These are phyloP conservation scores for Shiraia sp. DNA, from an alignment of 2,329 filamentous ascomycete genomes.

Conservation along the genomic window DNA sequence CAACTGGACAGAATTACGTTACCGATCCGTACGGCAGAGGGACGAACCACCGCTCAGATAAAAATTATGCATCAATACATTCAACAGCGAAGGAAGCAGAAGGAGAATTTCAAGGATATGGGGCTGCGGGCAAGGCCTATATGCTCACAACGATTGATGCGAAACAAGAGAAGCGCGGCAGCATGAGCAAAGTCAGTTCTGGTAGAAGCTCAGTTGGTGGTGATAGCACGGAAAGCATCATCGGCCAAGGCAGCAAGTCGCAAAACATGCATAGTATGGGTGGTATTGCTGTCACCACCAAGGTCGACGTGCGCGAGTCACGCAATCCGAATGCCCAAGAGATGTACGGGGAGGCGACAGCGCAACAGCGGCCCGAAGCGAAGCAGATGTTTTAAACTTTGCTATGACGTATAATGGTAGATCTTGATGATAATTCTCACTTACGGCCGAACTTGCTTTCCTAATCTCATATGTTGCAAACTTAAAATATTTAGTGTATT, in stretches of 20 bases:
- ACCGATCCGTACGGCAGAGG: slow-evolving; percentile 22
- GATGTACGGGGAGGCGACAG: background rate
- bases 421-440: too few species aligned
- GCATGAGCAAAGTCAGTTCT: slow-evolving; percentile 1
- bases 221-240: slow-evolving; percentile 6
- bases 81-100: slow-evolving; percentile 5
- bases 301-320: slow-evolving; percentile 16
- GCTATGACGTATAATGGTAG: too few species aligned
- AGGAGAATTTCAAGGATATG: slow-evolving; percentile 2
- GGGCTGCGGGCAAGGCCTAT: slow-evolving; percentile 7
- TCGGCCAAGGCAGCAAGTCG: slow-evolving; percentile 1
- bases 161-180: background rate
- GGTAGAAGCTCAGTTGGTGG: slow-evolving; percentile 5
- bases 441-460: too few species aligned
- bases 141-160: slow-evolving; percentile 15
- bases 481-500: too few species aligned
- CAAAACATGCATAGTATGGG: background rate
- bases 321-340: background rate
- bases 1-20: slow-evolving; percentile 10
- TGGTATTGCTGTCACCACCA: slow-evolving; percentile 13
- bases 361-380: too few species aligned
- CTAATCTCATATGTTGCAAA: too few species aligned
- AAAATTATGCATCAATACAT: slow-evolving; percentile 8
- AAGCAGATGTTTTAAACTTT: too few species aligned
- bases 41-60: slow-evolving; percentile 12